Base-by-base conservation (phyloP, 1,139 yeast genomes). In the Geotrichum histeridarum region DNA sequence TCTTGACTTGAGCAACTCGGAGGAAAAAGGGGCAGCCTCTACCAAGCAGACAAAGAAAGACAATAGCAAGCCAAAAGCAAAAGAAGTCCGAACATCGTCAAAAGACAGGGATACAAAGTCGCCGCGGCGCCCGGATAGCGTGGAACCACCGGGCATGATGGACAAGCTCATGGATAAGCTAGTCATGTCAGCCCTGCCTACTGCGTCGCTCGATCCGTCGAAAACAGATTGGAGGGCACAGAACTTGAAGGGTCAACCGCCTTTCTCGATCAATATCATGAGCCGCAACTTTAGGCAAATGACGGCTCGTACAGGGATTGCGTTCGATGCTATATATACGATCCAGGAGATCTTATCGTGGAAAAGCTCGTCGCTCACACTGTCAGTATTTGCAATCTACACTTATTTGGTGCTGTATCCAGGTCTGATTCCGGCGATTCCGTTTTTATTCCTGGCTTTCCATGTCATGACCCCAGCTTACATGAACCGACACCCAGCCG, bases 161-260 rank as follows among this genome's bases (percentile, higher is more conserved):
- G 95, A 88, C 63, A 83, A 82, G 57, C 69, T 88, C 51, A 77
- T 87, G 61, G 95, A 87, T 63, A 79, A 81, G 63, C 73, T 86
- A 41, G 73, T 87, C 2, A 73, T 80, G 33, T 81, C 86, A 82
- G 83, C 90, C 4, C 72, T 87, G 38, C 94, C 95, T 0, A 77
- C 84, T 5, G 76, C 84, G 7, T 54, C 81, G 2, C 73, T 74
- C 50, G 57, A 67, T 31, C 68, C 70, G 2, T 74, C 67, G 14
- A 65, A 61, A 11, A 61, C 57, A 32, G 57, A 57, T 42, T 42
- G 50, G 53, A 50, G 59, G 14, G 54, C 57, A 42, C 18, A 48
- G 36, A 78, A 79, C 59, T 89, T 86, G 57, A 80, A 80, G 58
- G 68, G 74, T 15, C 69, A 95, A 50, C 94, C 95, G 0, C 80